Conservation (phyloP, 2,329 filamentous ascomycete genomes). For the Truncatella angustata region DNA sequence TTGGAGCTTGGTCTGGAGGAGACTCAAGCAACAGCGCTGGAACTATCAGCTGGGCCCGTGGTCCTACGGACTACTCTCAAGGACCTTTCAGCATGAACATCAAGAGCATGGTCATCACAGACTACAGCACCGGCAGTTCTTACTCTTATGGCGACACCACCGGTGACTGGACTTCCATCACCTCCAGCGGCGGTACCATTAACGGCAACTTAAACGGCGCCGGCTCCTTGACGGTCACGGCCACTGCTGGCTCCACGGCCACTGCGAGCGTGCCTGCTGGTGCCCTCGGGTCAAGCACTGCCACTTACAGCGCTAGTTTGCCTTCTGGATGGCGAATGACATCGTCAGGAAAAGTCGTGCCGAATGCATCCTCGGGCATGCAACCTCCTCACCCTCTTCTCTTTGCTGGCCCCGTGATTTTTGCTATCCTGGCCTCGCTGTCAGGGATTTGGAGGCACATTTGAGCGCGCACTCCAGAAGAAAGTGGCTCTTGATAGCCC, state of each 20-base stretch:
- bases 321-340: slow-evolving; percentile 82
- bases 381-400: slow-evolving; percentile 42
- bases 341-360: slow-evolving; percentile 74
- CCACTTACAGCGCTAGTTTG: slow-evolving; percentile 52
- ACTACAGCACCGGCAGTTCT: slow-evolving; percentile 87
- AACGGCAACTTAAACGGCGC: slow-evolving; percentile 64
- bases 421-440: neutral
- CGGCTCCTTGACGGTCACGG: slow-evolving; percentile 49
- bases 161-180: slow-evolving; percentile 80
- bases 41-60: slow-evolving; percentile 87
- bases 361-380: slow-evolving; percentile 59
- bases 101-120: slow-evolving; percentile 71
- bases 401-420: slow-evolving; percentile 36
- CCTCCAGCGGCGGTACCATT: slow-evolving; percentile 73
- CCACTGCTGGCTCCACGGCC: slow-evolving; percentile 61
- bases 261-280: slow-evolving; percentile 67
- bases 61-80: slow-evolving; percentile 76
- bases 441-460: neutral
- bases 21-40: slow-evolving; percentile 76
- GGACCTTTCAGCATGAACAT: slow-evolving; percentile 88
- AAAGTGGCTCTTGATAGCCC: neutral
- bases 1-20: slow-evolving; percentile 90
- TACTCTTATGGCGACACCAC: slow-evolving; percentile 80
- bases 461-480: neutral
- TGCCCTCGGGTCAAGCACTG: slow-evolving; percentile 59